Base-by-base conservation (phyloP, 805 yeast genomes). In the Myxozyma nipponensis region DNA sequence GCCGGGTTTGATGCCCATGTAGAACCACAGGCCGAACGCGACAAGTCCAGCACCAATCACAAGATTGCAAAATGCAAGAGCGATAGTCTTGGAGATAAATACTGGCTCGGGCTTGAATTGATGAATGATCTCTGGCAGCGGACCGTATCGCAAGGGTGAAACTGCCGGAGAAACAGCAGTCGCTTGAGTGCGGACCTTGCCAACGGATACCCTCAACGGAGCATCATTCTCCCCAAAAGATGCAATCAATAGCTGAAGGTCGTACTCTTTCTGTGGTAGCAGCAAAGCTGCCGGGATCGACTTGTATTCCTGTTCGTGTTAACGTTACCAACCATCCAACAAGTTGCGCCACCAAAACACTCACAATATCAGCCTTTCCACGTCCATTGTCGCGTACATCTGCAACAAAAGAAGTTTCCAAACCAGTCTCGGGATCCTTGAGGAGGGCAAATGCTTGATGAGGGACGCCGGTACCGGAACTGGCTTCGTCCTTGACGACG, bases 41-140 rank as follows among this genome's bases (percentile, higher is more conserved):
- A 62, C 72, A 1, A 73, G 52, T 19, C 77, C 65, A 46, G 79
- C 67, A 0, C 63, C 71, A 13, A 70, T 56, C 13, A 79, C 75
- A 4, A 68, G 69, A 2, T 69, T 70, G 18, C 75, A 71, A 60
- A 84, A 83, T 0, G 74, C 58, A 7, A 74, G 55, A 1, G 90
- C 82, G 22, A 84, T 56, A 2, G 72, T 53, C 6, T 78, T 67
- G 48, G 77, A 69, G 10, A 78, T 81, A 32, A 82, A 77, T 30
- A 66, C 66, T 19, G 81, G 79, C n/a, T 76, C 77, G 3, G 68
- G 64, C 48, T 72, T 74, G 71, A 87, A 88, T 34, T 68, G 64
- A 66, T 86, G 88, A 56, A 66, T 66, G 57, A 87, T 83, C 67
- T 83, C 89, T 2, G 82, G 78, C 63, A 74, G 66, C 13, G 75